Percentiles rank a stretch among this genome's conserved stretches.
Conservation (phyloP, 108 stramenopile species). For the Aurantiochytrium sp. region DNA sequence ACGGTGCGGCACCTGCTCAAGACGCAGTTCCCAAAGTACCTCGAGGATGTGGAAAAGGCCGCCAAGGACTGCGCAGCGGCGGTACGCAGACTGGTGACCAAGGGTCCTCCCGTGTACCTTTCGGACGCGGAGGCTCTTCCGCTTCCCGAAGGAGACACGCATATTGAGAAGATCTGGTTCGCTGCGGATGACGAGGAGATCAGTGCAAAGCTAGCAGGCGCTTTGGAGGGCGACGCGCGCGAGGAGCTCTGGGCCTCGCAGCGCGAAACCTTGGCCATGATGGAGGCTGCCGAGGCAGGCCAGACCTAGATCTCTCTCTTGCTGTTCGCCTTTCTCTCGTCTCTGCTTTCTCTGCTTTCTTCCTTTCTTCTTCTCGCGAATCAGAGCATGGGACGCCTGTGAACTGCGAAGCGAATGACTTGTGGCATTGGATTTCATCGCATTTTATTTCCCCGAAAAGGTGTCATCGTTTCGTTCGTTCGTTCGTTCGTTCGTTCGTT, state of each 20-base stretch:
- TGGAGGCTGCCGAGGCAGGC: background rate
- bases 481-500: no score
- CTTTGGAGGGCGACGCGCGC: background rate
- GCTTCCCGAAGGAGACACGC: background rate
- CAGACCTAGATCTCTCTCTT: background rate
- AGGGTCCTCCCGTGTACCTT: background rate
- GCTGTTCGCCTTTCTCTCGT: no score
- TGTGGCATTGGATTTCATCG: no score
- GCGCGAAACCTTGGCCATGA: background rate
- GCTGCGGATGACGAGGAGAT: background rate
- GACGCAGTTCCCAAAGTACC: background rate
- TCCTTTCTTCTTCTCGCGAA: no score
- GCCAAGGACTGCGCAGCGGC: slow-evolving; percentile 14
- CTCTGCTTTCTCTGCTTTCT: no score
- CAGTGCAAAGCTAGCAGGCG: background rate
- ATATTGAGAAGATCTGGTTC: background rate
- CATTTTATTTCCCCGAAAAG: no score
- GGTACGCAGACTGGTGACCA: background rate
- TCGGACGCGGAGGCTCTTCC: background rate
- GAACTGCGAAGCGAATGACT: no score
- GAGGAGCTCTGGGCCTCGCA: background rate
- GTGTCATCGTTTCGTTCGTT: no score
- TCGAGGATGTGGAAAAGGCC: background rate
- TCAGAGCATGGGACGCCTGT: no score
- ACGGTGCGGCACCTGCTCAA: background rate